phyloP scores from a whole-genome alignment of 306 rosid species.

The Quercus agrifolia region DNA sequence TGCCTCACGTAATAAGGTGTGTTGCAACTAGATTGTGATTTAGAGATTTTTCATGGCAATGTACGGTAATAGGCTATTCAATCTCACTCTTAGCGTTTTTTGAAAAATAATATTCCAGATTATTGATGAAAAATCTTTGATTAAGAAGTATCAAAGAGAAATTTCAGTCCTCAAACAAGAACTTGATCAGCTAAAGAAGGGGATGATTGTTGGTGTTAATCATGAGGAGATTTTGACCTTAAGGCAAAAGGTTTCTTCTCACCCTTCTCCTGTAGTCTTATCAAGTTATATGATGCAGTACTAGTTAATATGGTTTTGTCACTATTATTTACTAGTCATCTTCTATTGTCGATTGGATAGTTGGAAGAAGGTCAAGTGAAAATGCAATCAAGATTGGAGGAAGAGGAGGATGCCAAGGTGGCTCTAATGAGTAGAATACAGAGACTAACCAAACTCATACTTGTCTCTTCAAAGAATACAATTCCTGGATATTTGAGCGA shows the following conservation, averaged over 20 bases:
- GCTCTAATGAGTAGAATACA: conserved; percentile 99
- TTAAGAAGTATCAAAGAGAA: conserved; percentile 96
- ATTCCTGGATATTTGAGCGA: conserved; percentile 84
- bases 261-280: conserved; percentile 3
- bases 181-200: conserved; percentile 90
- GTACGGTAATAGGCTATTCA: conserved; percentile 8
- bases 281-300: conserved; percentile 9
- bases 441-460: conserved; percentile 95
- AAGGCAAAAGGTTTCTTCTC: conserved; percentile 72
- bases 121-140: conserved; percentile 94
- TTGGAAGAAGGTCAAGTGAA: conserved; percentile 98
- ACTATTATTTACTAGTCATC: conserved; percentile 11
- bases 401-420: conserved; percentile 99
- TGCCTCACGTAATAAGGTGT: conserved; percentile 95
- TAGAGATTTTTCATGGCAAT: conserved; percentile 2
- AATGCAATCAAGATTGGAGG: conserved; percentile 98
- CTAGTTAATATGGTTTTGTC: conserved; percentile 10
- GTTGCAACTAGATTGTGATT: conserved; percentile 14
- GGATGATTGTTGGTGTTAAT: conserved; percentile 77
- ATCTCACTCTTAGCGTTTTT: conserved; percentile 3
- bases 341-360: conserved; percentile 37
- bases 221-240: conserved; percentile 88
- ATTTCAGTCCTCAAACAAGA: conserved; percentile 86
- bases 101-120: conserved; percentile 54
- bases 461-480: conserved; percentile 90